phyloP scores from a whole-genome alignment of 495 filamentous ascomycete genomes.

The Neurospora sp. region DNA sequence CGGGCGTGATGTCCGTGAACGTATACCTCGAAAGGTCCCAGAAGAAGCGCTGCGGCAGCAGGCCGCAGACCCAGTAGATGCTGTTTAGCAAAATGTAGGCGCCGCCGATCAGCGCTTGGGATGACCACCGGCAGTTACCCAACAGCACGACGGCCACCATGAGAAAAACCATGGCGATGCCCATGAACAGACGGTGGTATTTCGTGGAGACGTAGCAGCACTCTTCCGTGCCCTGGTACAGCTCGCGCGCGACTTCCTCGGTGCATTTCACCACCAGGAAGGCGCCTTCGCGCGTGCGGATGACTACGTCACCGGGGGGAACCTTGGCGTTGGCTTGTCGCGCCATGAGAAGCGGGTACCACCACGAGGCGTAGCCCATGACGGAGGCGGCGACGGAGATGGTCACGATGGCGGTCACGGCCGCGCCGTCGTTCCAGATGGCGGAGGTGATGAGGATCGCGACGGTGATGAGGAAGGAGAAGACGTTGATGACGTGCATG shows the following conservation, averaged over 20 bases:
- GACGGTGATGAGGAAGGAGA: constrained; percentile 41
- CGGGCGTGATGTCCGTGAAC: constrained; percentile 26
- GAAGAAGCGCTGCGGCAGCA: constrained; percentile 35
- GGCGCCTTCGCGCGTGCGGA: constrained; percentile 49
- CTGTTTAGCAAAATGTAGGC: constrained; percentile 51
- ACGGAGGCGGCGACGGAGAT: constrained; percentile 40
- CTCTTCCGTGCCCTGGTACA: constrained; percentile 51
- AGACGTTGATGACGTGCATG: constrained; percentile 40
- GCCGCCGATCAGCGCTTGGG: constrained; percentile 47
- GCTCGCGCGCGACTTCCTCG: constrained; percentile 54
- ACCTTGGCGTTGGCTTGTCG: constrained; percentile 40
- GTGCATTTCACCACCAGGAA: constrained; percentile 52
- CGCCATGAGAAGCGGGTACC: constrained; percentile 41
- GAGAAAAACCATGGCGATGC: constrained; percentile 46
- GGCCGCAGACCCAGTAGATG: constrained; percentile 46
- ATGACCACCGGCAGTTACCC: constrained; percentile 50
- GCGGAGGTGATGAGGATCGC: constrained; percentile 27
- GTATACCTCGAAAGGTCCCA: constrained; percentile 43
- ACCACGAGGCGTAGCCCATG: constrained; percentile 43
- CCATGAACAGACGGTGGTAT: constrained; percentile 43
- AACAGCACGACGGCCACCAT: constrained; percentile 53
- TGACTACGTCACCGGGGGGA: constrained; percentile 49
- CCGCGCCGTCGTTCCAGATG: constrained; percentile 41
- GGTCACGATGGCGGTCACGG: constrained; percentile 36
- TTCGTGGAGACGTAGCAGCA: constrained; percentile 35